A percentile compares a stretch with the other conserved stretches of the same genome.
phyloP scores from a whole-genome alignment of 2,329 filamentous ascomycete species.

The Paecilomyces sp. region DNA sequence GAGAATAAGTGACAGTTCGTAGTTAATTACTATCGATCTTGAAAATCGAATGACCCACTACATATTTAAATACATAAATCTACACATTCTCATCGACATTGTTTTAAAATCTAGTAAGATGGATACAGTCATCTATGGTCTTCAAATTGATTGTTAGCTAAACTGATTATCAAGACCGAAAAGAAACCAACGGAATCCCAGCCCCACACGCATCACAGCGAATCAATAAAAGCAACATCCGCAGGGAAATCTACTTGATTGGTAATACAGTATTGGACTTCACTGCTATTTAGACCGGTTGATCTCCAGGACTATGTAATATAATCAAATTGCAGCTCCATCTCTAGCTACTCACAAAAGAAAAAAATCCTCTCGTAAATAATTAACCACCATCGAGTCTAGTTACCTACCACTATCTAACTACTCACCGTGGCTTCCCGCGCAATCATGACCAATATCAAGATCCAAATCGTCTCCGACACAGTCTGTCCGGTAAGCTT shows the following conservation, averaged over 20 bases:
- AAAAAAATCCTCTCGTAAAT: too few relatives aligned
- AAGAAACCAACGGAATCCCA: not conserved
- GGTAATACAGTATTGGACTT: not conserved
- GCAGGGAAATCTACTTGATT: not conserved
- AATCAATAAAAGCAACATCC: not conserved
- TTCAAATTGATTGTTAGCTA: not conserved
- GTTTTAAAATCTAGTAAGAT: not conserved
- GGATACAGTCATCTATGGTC: not conserved
- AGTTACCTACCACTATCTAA: too few relatives aligned
- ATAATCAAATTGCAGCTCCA: too few relatives aligned
- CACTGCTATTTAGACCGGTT: too few relatives aligned
- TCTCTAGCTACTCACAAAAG: too few relatives aligned
- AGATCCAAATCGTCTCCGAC: constrained; percentile 73
- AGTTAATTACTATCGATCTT: too few relatives aligned
- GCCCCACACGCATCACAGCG: not conserved
- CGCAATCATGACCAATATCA: constrained; percentile 61
- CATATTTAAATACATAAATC: too few relatives aligned
- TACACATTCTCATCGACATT: too few relatives aligned
- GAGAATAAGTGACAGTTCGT: too few relatives aligned
- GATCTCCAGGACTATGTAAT: too few relatives aligned
- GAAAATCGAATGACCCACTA: too few relatives aligned
- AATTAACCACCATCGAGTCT: not conserved
- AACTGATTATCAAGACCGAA: not conserved
- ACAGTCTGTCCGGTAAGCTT: constrained; percentile 60
- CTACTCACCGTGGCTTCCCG: not conserved